Conservation (phyloP, 495 filamentous ascomycete genomes). For the Lasiosphaeriaceae sp. region DNA sequence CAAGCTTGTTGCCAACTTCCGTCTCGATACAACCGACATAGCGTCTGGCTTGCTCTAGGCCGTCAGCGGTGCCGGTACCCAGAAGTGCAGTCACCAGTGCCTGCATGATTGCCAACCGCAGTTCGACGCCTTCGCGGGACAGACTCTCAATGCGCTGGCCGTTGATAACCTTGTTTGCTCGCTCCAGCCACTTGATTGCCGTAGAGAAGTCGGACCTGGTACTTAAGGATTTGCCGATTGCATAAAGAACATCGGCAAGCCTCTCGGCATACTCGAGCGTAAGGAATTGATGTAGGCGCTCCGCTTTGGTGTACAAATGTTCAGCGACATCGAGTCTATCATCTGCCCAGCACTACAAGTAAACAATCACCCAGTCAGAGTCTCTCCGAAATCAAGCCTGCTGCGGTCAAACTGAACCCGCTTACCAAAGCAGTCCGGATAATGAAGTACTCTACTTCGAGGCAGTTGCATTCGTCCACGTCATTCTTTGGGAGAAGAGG, state of each 20-base stretch:
- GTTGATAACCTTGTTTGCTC: conserved; percentile 58
- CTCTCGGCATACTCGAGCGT: conserved; percentile 54
- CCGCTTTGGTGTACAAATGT: conserved; percentile 63
- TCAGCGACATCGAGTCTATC: conserved; percentile 70
- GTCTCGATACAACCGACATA: conserved; percentile 56
- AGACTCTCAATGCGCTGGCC: conserved; percentile 51
- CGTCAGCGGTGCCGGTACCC: conserved; percentile 39
- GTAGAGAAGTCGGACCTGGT: conserved; percentile 46
- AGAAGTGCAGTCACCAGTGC: conserved; percentile 54
- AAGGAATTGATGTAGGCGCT: conserved; percentile 32
- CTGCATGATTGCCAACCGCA: conserved; percentile 64
- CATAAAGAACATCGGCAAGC: conserved; percentile 68
- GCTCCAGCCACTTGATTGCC: conserved; percentile 71
- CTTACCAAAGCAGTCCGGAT: conserved; percentile 65
- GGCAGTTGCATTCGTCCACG: conserved; percentile 27
- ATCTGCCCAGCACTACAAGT: conserved; percentile 64
- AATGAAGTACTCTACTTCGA: conserved; percentile 65
- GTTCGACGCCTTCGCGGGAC: conserved; percentile 57
- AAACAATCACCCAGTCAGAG: background rate
- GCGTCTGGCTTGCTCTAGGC: conserved; percentile 50
- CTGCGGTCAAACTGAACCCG: background rate
- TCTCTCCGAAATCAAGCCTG: background rate
- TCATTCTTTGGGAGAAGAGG: conserved; percentile 26
- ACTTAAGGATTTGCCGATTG: conserved; percentile 63
- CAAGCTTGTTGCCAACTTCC: conserved; percentile 57